Conservation (phyloP, 305 asterid species). For the Ilex paraguariensis region DNA sequence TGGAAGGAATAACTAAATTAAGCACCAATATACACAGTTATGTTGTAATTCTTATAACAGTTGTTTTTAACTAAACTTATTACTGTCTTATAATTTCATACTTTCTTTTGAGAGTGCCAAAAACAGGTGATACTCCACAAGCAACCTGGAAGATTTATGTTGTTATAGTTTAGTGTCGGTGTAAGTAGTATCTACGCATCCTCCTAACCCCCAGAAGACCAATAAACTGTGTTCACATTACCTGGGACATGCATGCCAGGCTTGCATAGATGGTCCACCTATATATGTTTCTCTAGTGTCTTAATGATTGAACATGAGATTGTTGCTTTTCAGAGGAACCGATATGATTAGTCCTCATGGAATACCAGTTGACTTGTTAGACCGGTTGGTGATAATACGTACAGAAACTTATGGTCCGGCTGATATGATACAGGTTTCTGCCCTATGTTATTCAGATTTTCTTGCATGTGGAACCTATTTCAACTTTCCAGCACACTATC, state of each 20-base stretch:
- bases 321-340: slow-evolving; percentile 62
- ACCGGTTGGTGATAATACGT: slow-evolving; percentile 84
- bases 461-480: not conserved
- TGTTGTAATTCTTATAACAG: too few relatives aligned
- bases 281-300: too few relatives aligned
- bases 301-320: not conserved
- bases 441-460: not conserved
- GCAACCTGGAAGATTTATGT: too few relatives aligned
- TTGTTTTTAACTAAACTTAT: too few relatives aligned
- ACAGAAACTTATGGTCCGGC: slow-evolving; percentile 97
- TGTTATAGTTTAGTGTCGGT: not conserved
- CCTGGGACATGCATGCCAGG: not conserved
- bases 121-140: too few relatives aligned
- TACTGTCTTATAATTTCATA: too few relatives aligned
- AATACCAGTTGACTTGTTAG: slow-evolving; percentile 92
- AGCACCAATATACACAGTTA: too few relatives aligned
- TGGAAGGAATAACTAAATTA: too few relatives aligned
- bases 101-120: too few relatives aligned
- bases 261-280: not conserved
- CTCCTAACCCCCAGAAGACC: not conserved
- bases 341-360: slow-evolving; percentile 98
- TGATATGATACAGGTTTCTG: slow-evolving; percentile 88
- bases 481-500: not conserved
- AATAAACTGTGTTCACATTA: not conserved
- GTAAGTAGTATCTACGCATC: not conserved